A percentile compares a stretch with the other conserved stretches of the same genome.
Evolutionary conservation across 352 stramenopile genomes (phyloP).

Genomic region (Pythium brassicae): DNA sequence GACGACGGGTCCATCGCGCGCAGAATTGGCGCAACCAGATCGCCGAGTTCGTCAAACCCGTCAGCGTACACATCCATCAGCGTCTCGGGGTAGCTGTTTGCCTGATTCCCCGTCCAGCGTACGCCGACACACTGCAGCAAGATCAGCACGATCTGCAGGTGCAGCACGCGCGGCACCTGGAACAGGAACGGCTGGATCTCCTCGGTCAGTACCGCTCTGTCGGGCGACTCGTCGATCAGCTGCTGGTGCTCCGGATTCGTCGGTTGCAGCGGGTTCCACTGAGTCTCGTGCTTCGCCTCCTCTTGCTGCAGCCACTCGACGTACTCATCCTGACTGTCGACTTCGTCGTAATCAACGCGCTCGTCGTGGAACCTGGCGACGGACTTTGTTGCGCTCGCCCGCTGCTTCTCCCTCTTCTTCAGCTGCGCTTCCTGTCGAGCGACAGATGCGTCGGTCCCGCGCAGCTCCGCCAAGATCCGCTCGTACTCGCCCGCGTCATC

Average conservation of each 20-base stretch:
- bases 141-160: conserved; percentile 26
- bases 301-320: conserved; percentile 42
- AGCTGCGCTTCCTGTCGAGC: conserved; percentile 22
- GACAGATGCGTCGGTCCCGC: conserved; percentile 35
- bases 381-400: conserved; percentile 11
- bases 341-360: conserved; percentile 33
- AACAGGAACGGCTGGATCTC: conserved; percentile 82
- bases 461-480: conserved; percentile 65
- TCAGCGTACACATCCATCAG: conserved; percentile 32
- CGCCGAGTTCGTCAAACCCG: conserved; percentile 24
- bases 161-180: conserved; percentile 27
- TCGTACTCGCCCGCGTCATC: conserved; percentile 70
- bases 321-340: conserved; percentile 33
- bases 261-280: conserved; percentile 57
- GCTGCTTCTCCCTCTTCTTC: conserved; percentile 29
- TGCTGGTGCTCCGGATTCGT: conserved; percentile 38
- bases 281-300: conserved; percentile 26
- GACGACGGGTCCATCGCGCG: conserved; percentile 27
- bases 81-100: not conserved
- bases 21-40: conserved; percentile 38
- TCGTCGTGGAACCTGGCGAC: conserved; percentile 46
- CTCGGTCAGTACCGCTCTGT: conserved; percentile 60
- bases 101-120: not conserved
- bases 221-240: conserved; percentile 56
- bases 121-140: conserved; percentile 50